A percentile compares a stretch with the other conserved stretches of the same genome.
These are phyloP conservation scores for Knufia fluminis DNA, from an alignment of 2,329 filamentous ascomycete species.

Conservation along the genomic window DNA sequence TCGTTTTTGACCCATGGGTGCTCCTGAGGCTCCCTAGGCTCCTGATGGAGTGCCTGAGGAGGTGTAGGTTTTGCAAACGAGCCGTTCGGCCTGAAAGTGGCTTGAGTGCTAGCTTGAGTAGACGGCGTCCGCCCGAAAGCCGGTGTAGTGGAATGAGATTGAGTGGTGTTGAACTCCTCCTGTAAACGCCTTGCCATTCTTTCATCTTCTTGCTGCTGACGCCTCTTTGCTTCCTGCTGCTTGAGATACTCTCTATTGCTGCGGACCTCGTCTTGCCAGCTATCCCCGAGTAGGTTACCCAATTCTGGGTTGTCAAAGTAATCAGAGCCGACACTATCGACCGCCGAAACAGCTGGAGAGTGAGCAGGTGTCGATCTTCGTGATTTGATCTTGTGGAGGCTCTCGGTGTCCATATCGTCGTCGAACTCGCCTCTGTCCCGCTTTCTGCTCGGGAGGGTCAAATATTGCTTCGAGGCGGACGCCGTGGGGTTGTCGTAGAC, in stretches of 20 bases:
- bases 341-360: slow-evolving; percentile 12
- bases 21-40: not conserved
- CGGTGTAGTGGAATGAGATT: slow-evolving; percentile 1
- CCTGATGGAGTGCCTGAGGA: not conserved
- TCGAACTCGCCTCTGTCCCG: slow-evolving; percentile 15
- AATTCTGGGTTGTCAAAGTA: slow-evolving; percentile 15
- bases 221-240: slow-evolving; percentile 18
- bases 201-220: slow-evolving; percentile 20
- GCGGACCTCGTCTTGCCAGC: slow-evolving; percentile 13
- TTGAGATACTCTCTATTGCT: slow-evolving; percentile 11
- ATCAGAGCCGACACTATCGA: slow-evolving; percentile 15
- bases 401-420: slow-evolving; percentile 6
- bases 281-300: slow-evolving; percentile 12
- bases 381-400: slow-evolving; percentile 17
- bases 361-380: slow-evolving; percentile 18
- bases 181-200: slow-evolving; percentile 32
- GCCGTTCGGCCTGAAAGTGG: slow-evolving; percentile 17
- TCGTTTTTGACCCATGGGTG: not conserved
- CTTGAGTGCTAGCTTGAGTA: slow-evolving; percentile 20
- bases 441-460: slow-evolving; percentile 15
- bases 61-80: slow-evolving; percentile 12
- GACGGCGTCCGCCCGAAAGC: slow-evolving; percentile 5
- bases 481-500: not conserved
- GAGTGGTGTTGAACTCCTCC: slow-evolving; percentile 23
- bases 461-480: not conserved